Percentiles rank a stretch among this genome's conserved stretches.
These are phyloP conservation scores for Aegilops sharonensis DNA, from an alignment of 176 grass and related monocot species.

Conservation along the genomic window DNA sequence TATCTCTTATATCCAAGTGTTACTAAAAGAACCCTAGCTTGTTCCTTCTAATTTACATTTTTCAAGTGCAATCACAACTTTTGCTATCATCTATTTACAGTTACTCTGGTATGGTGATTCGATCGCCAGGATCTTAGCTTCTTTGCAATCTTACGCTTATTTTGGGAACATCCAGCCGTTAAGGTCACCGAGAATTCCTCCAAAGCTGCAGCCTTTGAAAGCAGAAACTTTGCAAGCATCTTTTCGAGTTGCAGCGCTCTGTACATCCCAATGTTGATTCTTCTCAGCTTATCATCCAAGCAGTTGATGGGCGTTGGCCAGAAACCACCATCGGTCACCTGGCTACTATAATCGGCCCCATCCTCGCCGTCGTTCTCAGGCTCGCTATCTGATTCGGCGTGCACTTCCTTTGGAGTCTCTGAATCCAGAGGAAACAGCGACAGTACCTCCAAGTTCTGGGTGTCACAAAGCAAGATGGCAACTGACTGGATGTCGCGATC, in stretches of 20 bases:
- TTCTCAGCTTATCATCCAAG: background rate
- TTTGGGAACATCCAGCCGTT: background rate
- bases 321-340: background rate
- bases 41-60: background rate
- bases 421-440: background rate
- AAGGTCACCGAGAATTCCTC: background rate
- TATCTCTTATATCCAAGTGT: background rate
- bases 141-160: background rate
- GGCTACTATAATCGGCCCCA: background rate
- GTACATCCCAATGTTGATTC: background rate
- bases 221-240: slow-evolving; percentile 1
- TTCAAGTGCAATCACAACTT: background rate
- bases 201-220: background rate
- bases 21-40: background rate
- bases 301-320: background rate
- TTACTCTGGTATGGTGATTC: background rate
- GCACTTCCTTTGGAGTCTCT: background rate
- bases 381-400: no score
- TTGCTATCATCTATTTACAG: background rate
- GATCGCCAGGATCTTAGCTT: background rate
- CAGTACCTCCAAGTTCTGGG: background rate
- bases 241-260: background rate
- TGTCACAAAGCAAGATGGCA: background rate
- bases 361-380: background rate
- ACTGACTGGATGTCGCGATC: background rate